Evolutionary conservation across 106 monocot genomes (phyloP).

Genomic region (Platanthera zijinensis): DNA sequence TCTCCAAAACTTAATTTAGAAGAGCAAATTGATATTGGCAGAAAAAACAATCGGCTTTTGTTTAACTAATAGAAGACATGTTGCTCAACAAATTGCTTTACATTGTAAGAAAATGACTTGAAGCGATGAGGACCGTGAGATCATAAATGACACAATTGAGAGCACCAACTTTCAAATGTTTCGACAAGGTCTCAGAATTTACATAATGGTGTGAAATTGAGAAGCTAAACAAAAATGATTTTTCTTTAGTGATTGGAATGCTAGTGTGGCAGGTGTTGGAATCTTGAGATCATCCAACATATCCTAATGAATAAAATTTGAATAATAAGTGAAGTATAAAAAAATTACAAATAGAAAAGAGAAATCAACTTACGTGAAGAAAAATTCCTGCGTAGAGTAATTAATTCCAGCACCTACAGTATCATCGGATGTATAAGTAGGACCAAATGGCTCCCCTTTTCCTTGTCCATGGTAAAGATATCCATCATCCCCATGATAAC

Average conservation of each 20-base stretch:
- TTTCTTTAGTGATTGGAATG: neutral
- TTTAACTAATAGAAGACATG: neutral
- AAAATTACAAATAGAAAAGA: neutral
- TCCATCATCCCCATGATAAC: conserved; percentile 96
- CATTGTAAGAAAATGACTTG: neutral
- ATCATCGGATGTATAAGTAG: conserved; percentile 75
- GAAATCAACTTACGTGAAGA: conserved; percentile 79
- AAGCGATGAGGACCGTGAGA: neutral
- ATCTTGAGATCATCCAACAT: neutral
- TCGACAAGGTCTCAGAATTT: neutral
- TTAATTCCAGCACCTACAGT: conserved; percentile 92
- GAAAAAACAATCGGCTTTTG: neutral
- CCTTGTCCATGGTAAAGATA: conserved; percentile 60
- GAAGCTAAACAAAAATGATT: neutral
- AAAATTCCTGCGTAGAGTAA: conserved; percentile 76
- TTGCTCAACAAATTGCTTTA: neutral
- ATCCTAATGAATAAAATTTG: neutral
- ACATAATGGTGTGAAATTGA: neutral
- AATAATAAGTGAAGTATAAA: neutral
- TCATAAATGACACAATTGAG: neutral
- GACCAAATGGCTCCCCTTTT: conserved; percentile 78
- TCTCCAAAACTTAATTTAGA: neutral
- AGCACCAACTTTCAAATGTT: neutral
- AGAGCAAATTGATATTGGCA: neutral
- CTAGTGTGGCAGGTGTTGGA: neutral